Evolutionary conservation across 192 early-diverging fungal genomes (phyloP).

Genomic region (Coemansia sp.): DNA sequence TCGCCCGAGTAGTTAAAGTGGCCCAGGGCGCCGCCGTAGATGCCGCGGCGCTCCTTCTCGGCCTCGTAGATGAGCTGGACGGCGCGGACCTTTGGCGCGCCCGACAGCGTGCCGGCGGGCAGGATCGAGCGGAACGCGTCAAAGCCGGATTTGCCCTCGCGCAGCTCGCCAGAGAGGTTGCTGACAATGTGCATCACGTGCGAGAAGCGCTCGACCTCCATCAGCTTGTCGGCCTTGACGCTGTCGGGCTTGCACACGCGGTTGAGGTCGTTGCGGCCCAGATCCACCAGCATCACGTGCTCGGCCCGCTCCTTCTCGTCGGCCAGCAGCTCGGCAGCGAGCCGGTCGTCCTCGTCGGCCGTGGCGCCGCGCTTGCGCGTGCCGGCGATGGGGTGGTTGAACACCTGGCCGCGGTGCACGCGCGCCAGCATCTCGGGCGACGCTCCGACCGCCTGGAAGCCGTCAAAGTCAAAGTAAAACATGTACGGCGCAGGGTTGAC

Average conservation of each 20-base stretch:
- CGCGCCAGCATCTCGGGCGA: conserved; percentile 98
- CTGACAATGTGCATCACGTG: conserved; percentile 99
- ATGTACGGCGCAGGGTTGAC: conserved; percentile 99
- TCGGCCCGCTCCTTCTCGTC: conserved; percentile 98
- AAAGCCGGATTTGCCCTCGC: conserved; percentile 85
- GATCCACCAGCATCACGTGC: conserved; percentile 99
- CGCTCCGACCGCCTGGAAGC: conserved; percentile 94
- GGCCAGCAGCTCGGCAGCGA: conserved; percentile 82
- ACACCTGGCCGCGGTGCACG: conserved; percentile 78
- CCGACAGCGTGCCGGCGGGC: conserved; percentile 97
- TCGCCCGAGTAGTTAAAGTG: conserved; percentile 92
- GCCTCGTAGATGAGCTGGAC: conserved; percentile 91
- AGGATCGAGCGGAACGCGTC: conserved; percentile 98
- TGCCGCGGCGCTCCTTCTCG: conserved; percentile 90
- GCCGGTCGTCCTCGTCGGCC: conserved; percentile 80
- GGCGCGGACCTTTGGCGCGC: conserved; percentile 97
- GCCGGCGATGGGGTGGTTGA: conserved; percentile 97
- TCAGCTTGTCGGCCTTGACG: conserved; percentile 93
- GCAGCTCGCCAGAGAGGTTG: conserved; percentile 86
- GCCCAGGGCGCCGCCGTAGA: conserved; percentile 88
- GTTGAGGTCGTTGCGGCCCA: conserved; percentile 98
- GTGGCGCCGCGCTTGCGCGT: conserved; percentile 90
- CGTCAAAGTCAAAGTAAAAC: conserved; percentile 96
- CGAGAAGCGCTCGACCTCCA: conserved; percentile 95
- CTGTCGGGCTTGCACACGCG: conserved; percentile 90